A percentile compares a stretch with the other conserved stretches of the same genome.
Conservation (phyloP, 345 rosid species). For the Brassica nigra region DNA sequence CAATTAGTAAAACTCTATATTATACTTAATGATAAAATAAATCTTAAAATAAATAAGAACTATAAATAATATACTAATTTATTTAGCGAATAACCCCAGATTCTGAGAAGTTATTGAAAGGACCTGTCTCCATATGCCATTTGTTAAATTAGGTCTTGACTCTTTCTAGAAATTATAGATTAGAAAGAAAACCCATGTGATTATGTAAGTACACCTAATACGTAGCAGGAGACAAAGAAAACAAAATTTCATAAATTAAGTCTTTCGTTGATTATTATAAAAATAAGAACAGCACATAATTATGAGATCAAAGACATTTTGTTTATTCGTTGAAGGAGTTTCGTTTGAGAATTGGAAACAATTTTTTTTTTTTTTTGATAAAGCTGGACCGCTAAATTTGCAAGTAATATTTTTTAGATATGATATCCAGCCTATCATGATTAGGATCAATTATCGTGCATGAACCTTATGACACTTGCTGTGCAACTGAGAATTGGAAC, state of each 20-base stretch:
- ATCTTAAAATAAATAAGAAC: too few species aligned
- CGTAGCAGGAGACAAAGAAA: slow-evolving; percentile 26
- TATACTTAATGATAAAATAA: too few species aligned
- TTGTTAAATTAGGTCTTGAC: neutral
- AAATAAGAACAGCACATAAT: neutral
- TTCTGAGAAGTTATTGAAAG: slow-evolving; percentile 24
- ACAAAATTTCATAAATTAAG: slow-evolving; percentile 24
- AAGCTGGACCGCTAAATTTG: too few species aligned
- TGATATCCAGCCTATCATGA: too few species aligned
- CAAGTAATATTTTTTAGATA: too few species aligned
- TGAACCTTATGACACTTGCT: too few species aligned
- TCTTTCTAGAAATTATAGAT: slow-evolving; percentile 22
- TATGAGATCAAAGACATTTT: slow-evolving; percentile 16
- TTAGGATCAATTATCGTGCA: too few species aligned
- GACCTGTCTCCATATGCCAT: neutral
- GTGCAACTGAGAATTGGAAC: neutral
- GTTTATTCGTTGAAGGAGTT: slow-evolving; percentile 20
- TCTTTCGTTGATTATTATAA: slow-evolving; percentile 23
- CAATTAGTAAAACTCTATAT: too few species aligned
- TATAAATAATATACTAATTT: too few species aligned
- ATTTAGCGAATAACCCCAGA: slow-evolving; percentile 12
- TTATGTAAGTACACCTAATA: slow-evolving; percentile 37
- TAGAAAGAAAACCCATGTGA: slow-evolving; percentile 5
- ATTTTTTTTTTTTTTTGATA: too few species aligned
- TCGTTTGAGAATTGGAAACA: slow-evolving; percentile 1